These are phyloP conservation scores for Penicillium lividum DNA, from an alignment of 495 filamentous ascomycete genomes.

Conservation along the genomic window DNA sequence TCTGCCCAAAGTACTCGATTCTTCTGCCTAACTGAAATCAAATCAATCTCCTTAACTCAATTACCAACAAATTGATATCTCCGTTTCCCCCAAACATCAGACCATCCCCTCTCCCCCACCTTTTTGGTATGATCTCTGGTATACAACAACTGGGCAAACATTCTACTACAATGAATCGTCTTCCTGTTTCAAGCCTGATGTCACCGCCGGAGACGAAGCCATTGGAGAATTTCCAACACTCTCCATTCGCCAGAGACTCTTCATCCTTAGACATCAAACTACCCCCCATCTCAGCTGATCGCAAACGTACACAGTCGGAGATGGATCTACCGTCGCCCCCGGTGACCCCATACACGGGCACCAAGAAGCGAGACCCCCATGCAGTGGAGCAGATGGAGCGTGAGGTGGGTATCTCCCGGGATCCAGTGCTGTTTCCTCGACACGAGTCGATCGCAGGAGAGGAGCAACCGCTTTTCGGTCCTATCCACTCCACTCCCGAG, in stretches of 20 bases:
- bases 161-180: constrained; percentile 47
- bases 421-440: constrained; percentile 63
- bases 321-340: constrained; percentile 68
- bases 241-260: constrained; percentile 34
- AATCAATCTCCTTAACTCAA: neutral
- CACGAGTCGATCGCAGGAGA: constrained; percentile 47
- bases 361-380: constrained; percentile 50
- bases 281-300: constrained; percentile 51
- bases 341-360: constrained; percentile 64
- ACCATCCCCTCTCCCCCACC: constrained; percentile 1
- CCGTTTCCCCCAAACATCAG: neutral
- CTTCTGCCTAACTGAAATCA: neutral
- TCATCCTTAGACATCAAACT: constrained; percentile 42
- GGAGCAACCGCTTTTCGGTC: constrained; percentile 54
- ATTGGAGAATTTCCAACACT: constrained; percentile 59
- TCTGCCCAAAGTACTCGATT: constrained; percentile 4
- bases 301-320: constrained; percentile 50
- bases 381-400: constrained; percentile 42
- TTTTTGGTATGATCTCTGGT: constrained; percentile 31
- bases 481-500: constrained; percentile 48
- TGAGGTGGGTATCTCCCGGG: constrained; percentile 44
- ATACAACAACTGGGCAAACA: constrained; percentile 25
- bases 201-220: constrained; percentile 70
- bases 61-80: neutral
- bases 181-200: constrained; percentile 66